Base-by-base conservation (phyloP, 768 basidiomycete genomes). In the Coprinellus micaceus region DNA sequence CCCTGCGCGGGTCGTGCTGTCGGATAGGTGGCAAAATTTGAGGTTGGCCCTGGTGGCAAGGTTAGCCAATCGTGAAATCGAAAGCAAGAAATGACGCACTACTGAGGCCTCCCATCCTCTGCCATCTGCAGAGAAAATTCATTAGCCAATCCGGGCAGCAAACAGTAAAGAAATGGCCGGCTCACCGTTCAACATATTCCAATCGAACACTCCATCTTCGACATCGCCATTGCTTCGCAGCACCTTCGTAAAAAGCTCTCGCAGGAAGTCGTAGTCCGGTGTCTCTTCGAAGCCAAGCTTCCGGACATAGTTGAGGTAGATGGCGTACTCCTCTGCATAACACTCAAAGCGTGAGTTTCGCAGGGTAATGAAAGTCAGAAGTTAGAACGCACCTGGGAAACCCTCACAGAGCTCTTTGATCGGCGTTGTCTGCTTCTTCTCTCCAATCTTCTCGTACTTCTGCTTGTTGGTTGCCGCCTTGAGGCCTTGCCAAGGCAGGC, bases 381-480 rank as follows among this genome's bases (percentile, higher is more conserved):
- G 57, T 47, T 40, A 53, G 33, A 37, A 69, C 81, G 59, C 63
- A 93, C 93, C 94, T 48, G 97, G 96, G 77, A 88, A 94, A 56
- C 93, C 91, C 64, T 98, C 97, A 66, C 89, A 93, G 24, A 99
- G 81, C 67, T 99, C 97, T 75, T 93, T 96, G 71, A 99, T 98
- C 6, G 90, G 89, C 26, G 97, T 98, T 13, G 90, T 91, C 77
- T 98, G 97, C 81, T 94, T 99, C 88, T 99, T 99, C 80, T 99
- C 96, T 60, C 96, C 96, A 71, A 99, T 99, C 81, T 98, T 99
- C 80, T 99, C 96, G 76, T 99, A 99, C 80, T 98, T 93, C 72
- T 98, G 97, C 78, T 99, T 99, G 80, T 99, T 98, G 50, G 95
- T 99, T 26, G 97, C 97, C 30, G 97, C 97, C 75, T 98, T 98